phyloP scores from a whole-genome alignment of 1,139 yeast species.

The Scheffersomyces insectosa region DNA sequence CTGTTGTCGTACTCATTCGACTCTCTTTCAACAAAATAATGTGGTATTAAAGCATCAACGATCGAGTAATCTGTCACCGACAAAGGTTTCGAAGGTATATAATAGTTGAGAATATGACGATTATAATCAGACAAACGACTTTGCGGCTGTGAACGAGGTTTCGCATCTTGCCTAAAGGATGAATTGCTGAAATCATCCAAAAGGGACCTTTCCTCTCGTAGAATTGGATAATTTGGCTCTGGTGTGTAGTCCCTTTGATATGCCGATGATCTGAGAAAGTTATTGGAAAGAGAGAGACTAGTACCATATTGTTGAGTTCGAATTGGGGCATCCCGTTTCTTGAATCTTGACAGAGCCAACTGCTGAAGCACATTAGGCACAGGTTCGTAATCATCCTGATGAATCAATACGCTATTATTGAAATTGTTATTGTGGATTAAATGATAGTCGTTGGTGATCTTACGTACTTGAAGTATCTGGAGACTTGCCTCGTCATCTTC shows the following conservation, averaged over 20 bases:
- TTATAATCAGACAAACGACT: slow-evolving; percentile 7
- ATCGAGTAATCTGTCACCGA: slow-evolving; percentile 9
- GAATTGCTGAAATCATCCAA: background rate
- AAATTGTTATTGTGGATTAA: slow-evolving; percentile 8
- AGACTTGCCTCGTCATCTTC: background rate
- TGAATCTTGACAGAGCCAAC: background rate
- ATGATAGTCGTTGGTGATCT: slow-evolving; percentile 14
- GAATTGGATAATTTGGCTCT: background rate
- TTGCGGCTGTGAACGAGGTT: background rate
- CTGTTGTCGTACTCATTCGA: slow-evolving; percentile 9
- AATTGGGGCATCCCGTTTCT: background rate
- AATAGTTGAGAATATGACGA: slow-evolving; percentile 9
- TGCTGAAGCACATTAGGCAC: background rate
- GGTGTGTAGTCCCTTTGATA: slow-evolving; percentile 14
- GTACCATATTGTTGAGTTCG: slow-evolving; percentile 13
- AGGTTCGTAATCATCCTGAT: too few species aligned
- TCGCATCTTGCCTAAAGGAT: background rate
- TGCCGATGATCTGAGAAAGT: slow-evolving; percentile 9
- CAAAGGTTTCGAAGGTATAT: slow-evolving; percentile 12
- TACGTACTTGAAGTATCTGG: slow-evolving; percentile 1
- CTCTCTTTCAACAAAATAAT: slow-evolving; percentile 11
- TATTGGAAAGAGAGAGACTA: slow-evolving; percentile 9
- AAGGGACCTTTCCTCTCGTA: background rate
- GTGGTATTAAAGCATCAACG: slow-evolving; percentile 13
- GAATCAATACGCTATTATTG: too few species aligned